These are phyloP conservation scores for Epichloe uncinata DNA, from an alignment of 2,329 filamentous ascomycete species.

Conservation along the genomic window DNA sequence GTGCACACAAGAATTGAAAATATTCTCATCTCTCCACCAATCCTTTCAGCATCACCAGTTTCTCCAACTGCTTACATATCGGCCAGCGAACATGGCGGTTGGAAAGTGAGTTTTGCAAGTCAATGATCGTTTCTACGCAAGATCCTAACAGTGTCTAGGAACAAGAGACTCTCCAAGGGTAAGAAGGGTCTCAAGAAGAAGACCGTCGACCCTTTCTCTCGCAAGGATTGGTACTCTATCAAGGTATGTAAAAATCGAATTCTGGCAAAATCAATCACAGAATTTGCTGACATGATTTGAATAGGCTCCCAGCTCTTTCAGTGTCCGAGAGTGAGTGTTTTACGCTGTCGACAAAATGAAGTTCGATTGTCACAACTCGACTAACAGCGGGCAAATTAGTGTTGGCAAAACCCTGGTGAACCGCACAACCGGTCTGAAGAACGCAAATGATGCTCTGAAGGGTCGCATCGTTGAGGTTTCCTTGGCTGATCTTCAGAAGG, in stretches of 20 bases:
- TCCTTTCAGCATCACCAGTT: constrained; percentile 29
- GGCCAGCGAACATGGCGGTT: constrained; percentile 46
- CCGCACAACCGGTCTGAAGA: constrained; percentile 98
- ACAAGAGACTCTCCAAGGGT: constrained; percentile 99
- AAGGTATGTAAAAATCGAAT: constrained; percentile 47
- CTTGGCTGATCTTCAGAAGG: constrained; percentile 97
- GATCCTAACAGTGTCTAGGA: constrained; percentile 41
- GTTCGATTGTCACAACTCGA: not conserved
- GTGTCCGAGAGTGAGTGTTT: constrained; percentile 78
- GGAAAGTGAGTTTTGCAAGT: constrained; percentile 36
- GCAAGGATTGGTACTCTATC: constrained; percentile 98
- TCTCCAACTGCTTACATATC: constrained; percentile 29
- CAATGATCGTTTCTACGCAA: constrained; percentile 3
- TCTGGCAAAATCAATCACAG: not conserved
- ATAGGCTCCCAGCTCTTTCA: constrained; percentile 88
- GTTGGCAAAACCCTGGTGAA: constrained; percentile 99
- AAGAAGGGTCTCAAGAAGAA: constrained; percentile 99
- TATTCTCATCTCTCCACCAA: constrained; percentile 28
- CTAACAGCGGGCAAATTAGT: constrained; percentile 35
- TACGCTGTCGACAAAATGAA: not conserved
- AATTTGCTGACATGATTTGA: constrained; percentile 6
- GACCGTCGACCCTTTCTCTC: constrained; percentile 90
- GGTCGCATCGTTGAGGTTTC: constrained; percentile 98
- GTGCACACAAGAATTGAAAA: constrained; percentile 27
- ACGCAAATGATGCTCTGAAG: constrained; percentile 98